Evolutionary conservation across 108 stramenopile species (phyloP).

Genomic region (Cyclotella atomus): DNA sequence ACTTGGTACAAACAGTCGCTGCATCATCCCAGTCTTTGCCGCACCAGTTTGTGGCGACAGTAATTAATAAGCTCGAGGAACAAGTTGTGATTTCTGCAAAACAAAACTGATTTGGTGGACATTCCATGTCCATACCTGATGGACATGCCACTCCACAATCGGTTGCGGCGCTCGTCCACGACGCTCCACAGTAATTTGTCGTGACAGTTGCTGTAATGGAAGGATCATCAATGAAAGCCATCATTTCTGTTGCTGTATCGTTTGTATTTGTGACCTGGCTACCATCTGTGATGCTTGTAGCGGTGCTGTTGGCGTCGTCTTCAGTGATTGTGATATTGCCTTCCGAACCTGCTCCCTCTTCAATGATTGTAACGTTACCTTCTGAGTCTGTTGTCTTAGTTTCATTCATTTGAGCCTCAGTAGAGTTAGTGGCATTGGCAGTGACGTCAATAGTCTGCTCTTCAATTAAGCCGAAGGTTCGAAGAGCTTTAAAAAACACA

Average conservation of each 20-base stretch:
- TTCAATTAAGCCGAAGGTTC: slow-evolving; percentile 29
- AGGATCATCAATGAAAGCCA: too few species aligned
- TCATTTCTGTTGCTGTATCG: background rate
- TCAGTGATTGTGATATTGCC: background rate
- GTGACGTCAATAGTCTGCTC: slow-evolving; percentile 5
- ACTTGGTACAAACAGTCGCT: background rate
- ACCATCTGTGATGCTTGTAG: background rate
- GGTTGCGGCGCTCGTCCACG: slow-evolving; percentile 20
- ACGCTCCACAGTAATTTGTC: slow-evolving; percentile 20
- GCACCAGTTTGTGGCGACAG: background rate
- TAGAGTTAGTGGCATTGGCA: background rate
- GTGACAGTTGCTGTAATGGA: background rate
- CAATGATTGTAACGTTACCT: background rate
- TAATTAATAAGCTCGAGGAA: background rate
- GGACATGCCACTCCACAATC: slow-evolving; percentile 14
- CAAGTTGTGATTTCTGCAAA: slow-evolving; percentile 8
- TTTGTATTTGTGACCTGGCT: background rate
- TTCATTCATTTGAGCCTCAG: background rate
- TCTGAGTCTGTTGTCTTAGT: background rate
- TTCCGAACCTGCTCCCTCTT: background rate
- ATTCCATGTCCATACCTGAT: slow-evolving; percentile 19
- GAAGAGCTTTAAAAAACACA: slow-evolving; percentile 12
- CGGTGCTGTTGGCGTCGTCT: background rate
- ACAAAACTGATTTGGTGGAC: slow-evolving; percentile 13
- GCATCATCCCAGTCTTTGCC: slow-evolving; percentile 4